Evolutionary conservation across 257 asterid species (phyloP).

Genomic region (Solanum chilense): DNA sequence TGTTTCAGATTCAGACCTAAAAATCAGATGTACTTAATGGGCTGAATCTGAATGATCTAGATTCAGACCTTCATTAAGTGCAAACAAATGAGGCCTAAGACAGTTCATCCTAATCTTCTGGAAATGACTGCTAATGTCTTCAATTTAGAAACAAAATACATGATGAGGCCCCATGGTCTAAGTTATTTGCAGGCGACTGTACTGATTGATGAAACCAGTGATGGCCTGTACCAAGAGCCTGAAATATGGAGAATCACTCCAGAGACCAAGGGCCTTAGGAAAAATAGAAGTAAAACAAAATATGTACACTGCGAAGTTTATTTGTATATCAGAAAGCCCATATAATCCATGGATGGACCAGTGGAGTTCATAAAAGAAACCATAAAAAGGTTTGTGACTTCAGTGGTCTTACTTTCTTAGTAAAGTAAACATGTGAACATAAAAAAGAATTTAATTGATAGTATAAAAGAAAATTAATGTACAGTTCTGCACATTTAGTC

Average conservation of each 20-base stretch:
- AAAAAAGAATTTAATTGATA: not conserved
- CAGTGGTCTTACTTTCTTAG: not conserved
- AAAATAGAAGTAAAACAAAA: not conserved
- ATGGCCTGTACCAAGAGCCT: not conserved
- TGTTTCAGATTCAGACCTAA: no score
- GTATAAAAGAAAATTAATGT: not conserved
- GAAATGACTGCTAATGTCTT: not conserved
- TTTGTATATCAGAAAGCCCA: not conserved
- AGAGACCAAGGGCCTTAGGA: not conserved
- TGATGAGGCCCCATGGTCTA: not conserved
- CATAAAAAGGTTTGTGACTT: not conserved
- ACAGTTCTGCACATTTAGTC: not conserved
- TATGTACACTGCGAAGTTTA: not conserved
- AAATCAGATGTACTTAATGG: no score
- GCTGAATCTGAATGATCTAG: no score
- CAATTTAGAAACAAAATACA: not conserved
- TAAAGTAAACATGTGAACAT: not conserved
- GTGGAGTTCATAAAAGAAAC: not conserved
- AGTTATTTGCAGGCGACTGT: not conserved
- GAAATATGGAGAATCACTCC: not conserved
- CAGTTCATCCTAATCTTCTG: not conserved
- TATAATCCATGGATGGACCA: not conserved
- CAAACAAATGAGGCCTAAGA: not conserved
- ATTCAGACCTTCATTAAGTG: no score
- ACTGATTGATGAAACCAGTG: not conserved